Base-by-base conservation (phyloP, 2,329 filamentous ascomycete genomes). In the Diaporthe caulivora region DNA sequence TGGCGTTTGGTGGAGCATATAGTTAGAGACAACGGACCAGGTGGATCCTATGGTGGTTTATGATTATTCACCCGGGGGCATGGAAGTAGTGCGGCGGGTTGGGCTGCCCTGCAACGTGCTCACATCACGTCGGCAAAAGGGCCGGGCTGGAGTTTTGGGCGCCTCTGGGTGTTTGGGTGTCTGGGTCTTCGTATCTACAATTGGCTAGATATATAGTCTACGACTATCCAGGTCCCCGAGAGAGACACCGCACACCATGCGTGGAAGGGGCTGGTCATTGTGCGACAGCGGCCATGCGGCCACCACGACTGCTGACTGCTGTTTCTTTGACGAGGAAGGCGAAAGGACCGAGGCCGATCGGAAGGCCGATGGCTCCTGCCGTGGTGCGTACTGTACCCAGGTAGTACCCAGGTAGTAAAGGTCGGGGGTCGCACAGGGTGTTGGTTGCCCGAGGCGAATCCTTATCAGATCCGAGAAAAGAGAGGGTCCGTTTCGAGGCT, bases 401-500 rank as follows among this genome's bases (percentile, higher is more conserved):
- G n/a, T n/a, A n/a, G n/a, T n/a, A n/a, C n/a, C n/a, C n/a, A n/a
- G n/a, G n/a, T n/a, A n/a, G n/a, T n/a, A 40, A 13, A 18, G 21
- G 34, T 17, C 18, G 18, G 44, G 60, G 44, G 37, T 40, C 40
- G 44, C 62, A 67, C 62, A 37, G 34, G 29, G 11, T 40, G 37
- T 40, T n/a, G 60, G 60, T 21, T 49, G 60, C 42, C 60, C 40
- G 42, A 34, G 62, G 47, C 51, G 62, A 40, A 67, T 67, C 44
- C 60, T 73, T 73, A 73, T 73, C 72, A 65, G 72, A 73, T 73
- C 72, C 72, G 72, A 73, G 54, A 70, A 72, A 69, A 62, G 34
- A 72, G 64, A 70, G 64, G 71, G 64, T 62, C 71, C 57, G 53
- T 42, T 57, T 54, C 44, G n/a, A 34, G 26, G 26, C 62, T 58